These are phyloP conservation scores for Pseudofabraea citricarpa DNA, from an alignment of 2,329 filamentous ascomycete species.

Conservation along the genomic window DNA sequence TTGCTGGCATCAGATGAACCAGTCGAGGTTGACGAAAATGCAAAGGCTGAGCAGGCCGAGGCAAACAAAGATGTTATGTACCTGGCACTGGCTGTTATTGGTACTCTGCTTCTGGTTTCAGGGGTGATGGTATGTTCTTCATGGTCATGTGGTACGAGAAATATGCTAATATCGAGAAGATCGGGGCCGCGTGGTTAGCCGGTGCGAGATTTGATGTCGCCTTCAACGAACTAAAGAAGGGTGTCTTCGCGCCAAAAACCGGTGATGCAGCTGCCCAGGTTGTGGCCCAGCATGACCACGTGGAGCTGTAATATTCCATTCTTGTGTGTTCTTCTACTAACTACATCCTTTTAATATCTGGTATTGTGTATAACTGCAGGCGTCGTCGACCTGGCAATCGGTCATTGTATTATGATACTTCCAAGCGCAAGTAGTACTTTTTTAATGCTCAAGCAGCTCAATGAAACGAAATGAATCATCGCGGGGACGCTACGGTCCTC, in stretches of 20 bases:
- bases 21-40: slow-evolving; percentile 30
- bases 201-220: slow-evolving; percentile 80
- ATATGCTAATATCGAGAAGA: slow-evolving; percentile 39
- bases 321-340: slow-evolving; percentile 2
- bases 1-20: slow-evolving; percentile 32
- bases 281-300: slow-evolving; percentile 21
- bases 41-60: slow-evolving; percentile 49
- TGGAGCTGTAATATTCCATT: slow-evolving; percentile 16
- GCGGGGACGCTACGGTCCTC: too few species aligned
- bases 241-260: slow-evolving; percentile 30
- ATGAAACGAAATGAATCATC: too few species aligned
- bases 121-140: slow-evolving; percentile 64
- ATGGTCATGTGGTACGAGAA: background rate
- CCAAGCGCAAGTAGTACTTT: background rate
- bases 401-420: background rate
- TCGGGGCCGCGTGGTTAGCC: slow-evolving; percentile 71
- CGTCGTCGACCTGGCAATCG: background rate
- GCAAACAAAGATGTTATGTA: slow-evolving; percentile 52
- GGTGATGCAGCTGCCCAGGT: slow-evolving; percentile 18
- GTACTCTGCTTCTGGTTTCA: slow-evolving; percentile 67
- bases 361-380: background rate
- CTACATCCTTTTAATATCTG: background rate
- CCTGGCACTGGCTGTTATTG: slow-evolving; percentile 61
- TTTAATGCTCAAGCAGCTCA: background rate
- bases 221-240: slow-evolving; percentile 46